Evolutionary conservation across 2,329 filamentous ascomycete species (phyloP), one percentile per base, ranked within the genome.

Genomic region (Blastomyces percursus): DNA sequence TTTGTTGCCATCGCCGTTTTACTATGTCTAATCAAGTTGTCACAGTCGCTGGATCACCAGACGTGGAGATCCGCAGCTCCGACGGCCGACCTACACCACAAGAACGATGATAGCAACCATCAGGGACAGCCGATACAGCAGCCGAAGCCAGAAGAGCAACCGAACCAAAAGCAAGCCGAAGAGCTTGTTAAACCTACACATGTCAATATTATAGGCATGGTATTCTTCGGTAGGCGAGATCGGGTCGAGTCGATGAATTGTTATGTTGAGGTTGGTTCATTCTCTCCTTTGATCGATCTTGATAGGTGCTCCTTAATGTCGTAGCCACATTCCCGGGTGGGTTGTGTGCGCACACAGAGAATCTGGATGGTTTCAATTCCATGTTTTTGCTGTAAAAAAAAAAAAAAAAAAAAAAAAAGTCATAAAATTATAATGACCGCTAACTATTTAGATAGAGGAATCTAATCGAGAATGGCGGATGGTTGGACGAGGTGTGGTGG

Each of bases 401-500:
- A n/a, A n/a, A n/a, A n/a, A n/a, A n/a, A n/a, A n/a, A n/a, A n/a
- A n/a, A n/a, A n/a, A n/a, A n/a, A n/a, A n/a, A n/a, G n/a, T n/a
- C n/a, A n/a, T n/a, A n/a, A n/a, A n/a, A n/a, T n/a, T n/a, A n/a
- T n/a, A n/a, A 14, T 38, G 9, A 38, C 16, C n/a, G 35, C 54
- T 56, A n/a, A 56, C 32, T 14, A 24, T 56, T 40, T 7, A n/a
- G 24, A 3, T 56, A 56, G 54, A 71, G 71, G 65, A 79, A 79
- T 56, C 66, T 79, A 16, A 71, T 69, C 21, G 64, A 67, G 3
- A 76, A 77, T 64, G 71, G 73, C 62, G 77, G 77, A 8, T 72
- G 76, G 42, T 70, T 79, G 9, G 76, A 79, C 58, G 70, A 76
- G 62, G 76, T 79, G 6, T 64, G 74, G 16, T 79, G 76, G 63